phyloP scores from a whole-genome alignment of 2,329 filamentous ascomycete genomes.

The Aspergillus sp. region DNA sequence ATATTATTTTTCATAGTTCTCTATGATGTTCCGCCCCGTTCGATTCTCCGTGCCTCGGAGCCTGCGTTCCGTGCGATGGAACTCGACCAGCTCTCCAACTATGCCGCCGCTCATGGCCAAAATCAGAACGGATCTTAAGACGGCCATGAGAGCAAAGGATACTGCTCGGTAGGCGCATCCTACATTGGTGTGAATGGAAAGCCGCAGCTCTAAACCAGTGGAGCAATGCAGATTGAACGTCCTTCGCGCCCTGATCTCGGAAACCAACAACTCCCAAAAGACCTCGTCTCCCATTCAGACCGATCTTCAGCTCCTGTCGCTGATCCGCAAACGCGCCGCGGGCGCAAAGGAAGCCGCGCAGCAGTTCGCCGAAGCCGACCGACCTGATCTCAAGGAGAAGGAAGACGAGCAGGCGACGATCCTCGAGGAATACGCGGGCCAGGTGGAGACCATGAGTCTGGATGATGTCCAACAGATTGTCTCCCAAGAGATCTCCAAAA shows the following conservation, averaged over 20 bases:
- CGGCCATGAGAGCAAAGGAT: slow-evolving; percentile 50
- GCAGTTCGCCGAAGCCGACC: slow-evolving; percentile 40
- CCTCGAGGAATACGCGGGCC: slow-evolving; percentile 44
- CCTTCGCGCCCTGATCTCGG: slow-evolving; percentile 48
- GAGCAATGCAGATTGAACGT: slow-evolving; percentile 42
- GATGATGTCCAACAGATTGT: slow-evolving; percentile 42
- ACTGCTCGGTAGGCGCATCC: slow-evolving; percentile 36
- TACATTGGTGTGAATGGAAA: neutral
- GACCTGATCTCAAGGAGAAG: slow-evolving; percentile 45
- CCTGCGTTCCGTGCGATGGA: slow-evolving; percentile 35
- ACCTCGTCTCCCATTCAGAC: slow-evolving; percentile 44
- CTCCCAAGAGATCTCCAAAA: slow-evolving; percentile 28
- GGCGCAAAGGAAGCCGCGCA: slow-evolving; percentile 38
- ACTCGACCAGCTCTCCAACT: slow-evolving; percentile 35
- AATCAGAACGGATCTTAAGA: slow-evolving; percentile 47
- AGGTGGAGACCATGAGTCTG: slow-evolving; percentile 39
- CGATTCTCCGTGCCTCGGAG: slow-evolving; percentile 27
- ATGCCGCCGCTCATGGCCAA: slow-evolving; percentile 44
- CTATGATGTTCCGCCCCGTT: slow-evolving; percentile 32
- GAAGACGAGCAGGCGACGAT: slow-evolving; percentile 44
- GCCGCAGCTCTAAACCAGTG: neutral
- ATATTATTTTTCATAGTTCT: neutral
- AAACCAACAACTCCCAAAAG: slow-evolving; percentile 50
- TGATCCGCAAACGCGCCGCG: slow-evolving; percentile 45
- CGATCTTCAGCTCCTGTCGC: slow-evolving; percentile 45